These are phyloP conservation scores for Leccinum uliginosum DNA, from an alignment of 768 basidiomycete species.

Conservation along the genomic window DNA sequence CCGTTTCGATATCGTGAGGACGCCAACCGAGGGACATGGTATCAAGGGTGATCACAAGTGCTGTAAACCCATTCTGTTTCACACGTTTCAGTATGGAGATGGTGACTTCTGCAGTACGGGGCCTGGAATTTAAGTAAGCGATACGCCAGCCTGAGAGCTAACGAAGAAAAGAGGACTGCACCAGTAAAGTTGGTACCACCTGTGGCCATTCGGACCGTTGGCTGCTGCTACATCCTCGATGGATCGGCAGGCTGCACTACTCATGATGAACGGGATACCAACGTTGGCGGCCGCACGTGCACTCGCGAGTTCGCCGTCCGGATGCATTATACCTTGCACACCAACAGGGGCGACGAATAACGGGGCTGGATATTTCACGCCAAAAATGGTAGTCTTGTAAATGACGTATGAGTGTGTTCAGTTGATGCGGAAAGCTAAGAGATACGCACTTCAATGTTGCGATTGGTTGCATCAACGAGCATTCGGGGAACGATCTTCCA, in stretches of 20 bases:
- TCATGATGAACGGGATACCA: constrained; percentile 68
- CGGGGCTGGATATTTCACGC: constrained; percentile 57
- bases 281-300: constrained; percentile 62
- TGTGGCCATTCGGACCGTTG: constrained; percentile 54
- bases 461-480: constrained; percentile 56
- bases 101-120: constrained; percentile 53
- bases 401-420: not conserved
- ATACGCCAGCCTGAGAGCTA: not conserved
- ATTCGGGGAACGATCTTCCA: constrained; percentile 80
- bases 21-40: constrained; percentile 73
- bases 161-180: constrained; percentile 22
- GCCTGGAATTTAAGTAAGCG: constrained; percentile 40
- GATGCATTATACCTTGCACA: constrained; percentile 69
- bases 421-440: no score
- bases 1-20: constrained; percentile 62
- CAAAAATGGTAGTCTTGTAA: constrained; percentile 64
- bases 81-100: constrained; percentile 63
- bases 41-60: constrained; percentile 77
- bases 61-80: constrained; percentile 60
- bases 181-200: constrained; percentile 88
- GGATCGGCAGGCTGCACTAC: constrained; percentile 65
- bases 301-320: constrained; percentile 67
- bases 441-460: constrained; percentile 52
- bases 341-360: constrained; percentile 72
- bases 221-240: constrained; percentile 77